phyloP scores from a whole-genome alignment of 352 stramenopile genomes.

The Plasmopara viticola region DNA sequence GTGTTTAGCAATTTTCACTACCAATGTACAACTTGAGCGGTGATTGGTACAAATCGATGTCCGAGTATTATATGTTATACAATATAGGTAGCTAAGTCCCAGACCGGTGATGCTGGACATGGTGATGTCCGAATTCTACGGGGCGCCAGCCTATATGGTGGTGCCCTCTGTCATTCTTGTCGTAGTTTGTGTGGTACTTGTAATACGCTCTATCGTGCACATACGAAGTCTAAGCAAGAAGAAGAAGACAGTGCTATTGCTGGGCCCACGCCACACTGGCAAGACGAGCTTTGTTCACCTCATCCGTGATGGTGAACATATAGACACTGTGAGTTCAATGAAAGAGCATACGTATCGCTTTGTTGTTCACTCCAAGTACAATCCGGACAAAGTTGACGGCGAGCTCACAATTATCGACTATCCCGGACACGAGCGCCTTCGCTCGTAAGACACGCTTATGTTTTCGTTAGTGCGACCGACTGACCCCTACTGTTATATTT shows the following conservation, averaged over 20 bases:
- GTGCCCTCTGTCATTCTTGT: constrained; percentile 36
- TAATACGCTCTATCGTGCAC: constrained; percentile 57
- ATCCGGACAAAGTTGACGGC: constrained; percentile 59
- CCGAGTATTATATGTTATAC: too few species aligned
- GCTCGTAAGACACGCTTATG: constrained; percentile 35
- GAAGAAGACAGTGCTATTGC: constrained; percentile 58
- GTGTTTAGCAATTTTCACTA: too few species aligned
- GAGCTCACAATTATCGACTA: constrained; percentile 76
- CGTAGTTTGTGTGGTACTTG: constrained; percentile 49
- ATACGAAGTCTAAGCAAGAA: constrained; percentile 69
- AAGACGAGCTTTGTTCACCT: constrained; percentile 84
- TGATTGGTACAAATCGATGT: too few species aligned
- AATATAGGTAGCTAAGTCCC: neutral
- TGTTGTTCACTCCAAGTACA: constrained; percentile 56
- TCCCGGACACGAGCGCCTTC: constrained; percentile 73
- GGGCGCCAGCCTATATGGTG: constrained; percentile 51
- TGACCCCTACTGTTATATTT: constrained; percentile 6
- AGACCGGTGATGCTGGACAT: constrained; percentile 15
- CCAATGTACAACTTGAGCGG: too few species aligned
- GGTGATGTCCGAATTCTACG: constrained; percentile 44
- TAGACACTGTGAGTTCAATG: constrained; percentile 84
- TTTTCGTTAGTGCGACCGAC: constrained; percentile 3
- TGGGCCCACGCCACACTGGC: constrained; percentile 58
- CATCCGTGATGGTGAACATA: constrained; percentile 53
- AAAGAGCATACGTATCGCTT: constrained; percentile 70